These are phyloP conservation scores for Pisolithus sp. DNA, from an alignment of 768 basidiomycete species.

Conservation along the genomic window DNA sequence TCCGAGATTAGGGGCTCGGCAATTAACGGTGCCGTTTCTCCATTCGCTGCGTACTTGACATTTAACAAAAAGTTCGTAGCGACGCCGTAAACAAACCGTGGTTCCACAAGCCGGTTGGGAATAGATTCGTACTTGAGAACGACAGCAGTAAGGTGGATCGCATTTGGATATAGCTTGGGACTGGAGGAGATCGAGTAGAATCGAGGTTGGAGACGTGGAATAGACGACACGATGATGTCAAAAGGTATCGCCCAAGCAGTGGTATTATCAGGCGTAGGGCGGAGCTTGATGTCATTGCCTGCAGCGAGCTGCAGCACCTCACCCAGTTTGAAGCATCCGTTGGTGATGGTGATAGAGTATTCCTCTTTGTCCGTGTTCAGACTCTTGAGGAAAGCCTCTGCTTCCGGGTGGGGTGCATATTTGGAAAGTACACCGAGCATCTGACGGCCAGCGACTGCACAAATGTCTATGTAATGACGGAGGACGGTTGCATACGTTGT, in stretches of 20 bases:
- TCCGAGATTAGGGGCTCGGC: slow-evolving; percentile 28
- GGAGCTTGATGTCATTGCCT: slow-evolving; percentile 58
- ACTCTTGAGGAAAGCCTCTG: slow-evolving; percentile 64
- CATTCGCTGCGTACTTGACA: slow-evolving; percentile 70
- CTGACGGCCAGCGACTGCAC: slow-evolving; percentile 90
- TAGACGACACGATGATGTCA: slow-evolving; percentile 90
- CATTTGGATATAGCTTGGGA: slow-evolving; percentile 82
- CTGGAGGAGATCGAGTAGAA: slow-evolving; percentile 99
- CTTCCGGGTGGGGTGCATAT: slow-evolving; percentile 78
- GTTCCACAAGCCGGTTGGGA: slow-evolving; percentile 41
- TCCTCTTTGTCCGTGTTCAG: slow-evolving; percentile 85
- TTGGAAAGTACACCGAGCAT: slow-evolving; percentile 82
- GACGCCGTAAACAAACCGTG: slow-evolving; percentile 79
- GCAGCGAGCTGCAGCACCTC: slow-evolving; percentile 90
- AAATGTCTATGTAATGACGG: slow-evolving; percentile 96
- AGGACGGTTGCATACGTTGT: slow-evolving; percentile 92
- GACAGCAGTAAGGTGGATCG: slow-evolving; percentile 92
- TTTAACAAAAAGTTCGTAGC: slow-evolving; percentile 95
- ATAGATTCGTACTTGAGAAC: slow-evolving; percentile 88
- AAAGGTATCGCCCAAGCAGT: slow-evolving; percentile 91
- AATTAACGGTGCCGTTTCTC: slow-evolving; percentile 46
- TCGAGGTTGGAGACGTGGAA: slow-evolving; percentile 91
- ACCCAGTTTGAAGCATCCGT: slow-evolving; percentile 85
- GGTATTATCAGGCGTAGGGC: slow-evolving; percentile 66
- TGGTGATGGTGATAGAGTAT: slow-evolving; percentile 68